Percentiles rank a stretch among this genome's conserved stretches.
phyloP scores from a whole-genome alignment of 2,329 filamentous ascomycete genomes.

The Fusarium mangiferae region DNA sequence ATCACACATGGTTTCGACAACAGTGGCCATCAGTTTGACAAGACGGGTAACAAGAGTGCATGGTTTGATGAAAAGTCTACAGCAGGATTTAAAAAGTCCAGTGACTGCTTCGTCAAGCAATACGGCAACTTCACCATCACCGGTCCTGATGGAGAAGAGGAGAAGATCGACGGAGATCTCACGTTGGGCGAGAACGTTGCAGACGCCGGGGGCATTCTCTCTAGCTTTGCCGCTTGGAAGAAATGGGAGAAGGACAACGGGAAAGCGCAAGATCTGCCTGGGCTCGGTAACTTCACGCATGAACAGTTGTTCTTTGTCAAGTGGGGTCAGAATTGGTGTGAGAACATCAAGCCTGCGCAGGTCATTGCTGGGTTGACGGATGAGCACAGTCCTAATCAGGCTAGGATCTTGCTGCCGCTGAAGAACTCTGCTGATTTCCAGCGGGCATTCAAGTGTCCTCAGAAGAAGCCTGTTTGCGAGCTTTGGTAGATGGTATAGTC shows the following conservation, averaged over 20 bases:
- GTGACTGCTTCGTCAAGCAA: constrained; percentile 75
- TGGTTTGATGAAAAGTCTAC: constrained; percentile 74
- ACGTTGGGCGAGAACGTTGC: constrained; percentile 78
- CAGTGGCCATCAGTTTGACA: constrained; percentile 71
- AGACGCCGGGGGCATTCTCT: constrained; percentile 73
- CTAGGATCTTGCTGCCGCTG: constrained; percentile 72
- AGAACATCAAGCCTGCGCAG: constrained; percentile 68
- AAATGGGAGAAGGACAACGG: constrained; percentile 60
- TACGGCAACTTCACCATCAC: constrained; percentile 70
- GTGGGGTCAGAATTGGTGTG: constrained; percentile 74
- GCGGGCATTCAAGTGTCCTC: constrained; percentile 73
- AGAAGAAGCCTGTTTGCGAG: constrained; percentile 75
- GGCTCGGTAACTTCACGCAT: constrained; percentile 69
- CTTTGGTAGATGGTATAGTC: constrained; percentile 63
- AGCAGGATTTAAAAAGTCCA: constrained; percentile 63
- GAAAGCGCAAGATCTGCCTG: constrained; percentile 65
- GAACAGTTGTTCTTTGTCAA: constrained; percentile 77
- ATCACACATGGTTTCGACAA: constrained; percentile 77
- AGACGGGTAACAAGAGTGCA: constrained; percentile 70
- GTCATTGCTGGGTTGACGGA: constrained; percentile 69
- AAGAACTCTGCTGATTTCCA: constrained; percentile 75
- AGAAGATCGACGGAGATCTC: constrained; percentile 70
- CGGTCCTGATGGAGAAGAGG: constrained; percentile 62
- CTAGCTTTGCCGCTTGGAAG: constrained; percentile 74
- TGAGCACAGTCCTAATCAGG: constrained; percentile 71